These are phyloP conservation scores for Alternaria atra DNA, from an alignment of 2,329 filamentous ascomycete species.

Conservation along the genomic window DNA sequence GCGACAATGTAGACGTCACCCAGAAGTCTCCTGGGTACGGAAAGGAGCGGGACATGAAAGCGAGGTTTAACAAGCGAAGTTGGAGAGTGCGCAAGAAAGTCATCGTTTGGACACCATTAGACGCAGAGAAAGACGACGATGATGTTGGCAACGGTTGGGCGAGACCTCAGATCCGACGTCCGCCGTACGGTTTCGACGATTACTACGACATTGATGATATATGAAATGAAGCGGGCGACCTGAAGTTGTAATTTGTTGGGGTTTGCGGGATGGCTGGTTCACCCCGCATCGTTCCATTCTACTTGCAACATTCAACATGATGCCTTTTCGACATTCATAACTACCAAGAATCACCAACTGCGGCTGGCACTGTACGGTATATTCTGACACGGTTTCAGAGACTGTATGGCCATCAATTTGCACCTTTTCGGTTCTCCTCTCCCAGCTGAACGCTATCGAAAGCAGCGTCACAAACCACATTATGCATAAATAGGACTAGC, in stretches of 20 bases:
- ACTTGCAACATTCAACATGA: not conserved
- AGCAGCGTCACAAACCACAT: not conserved
- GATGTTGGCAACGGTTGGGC: constrained; percentile 25
- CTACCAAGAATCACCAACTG: not conserved
- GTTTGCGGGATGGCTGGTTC: not conserved
- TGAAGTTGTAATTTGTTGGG: not conserved
- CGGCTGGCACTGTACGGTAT: not conserved
- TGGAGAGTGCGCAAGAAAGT: constrained; percentile 24
- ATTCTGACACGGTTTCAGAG: not conserved
- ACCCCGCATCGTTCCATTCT: not conserved
- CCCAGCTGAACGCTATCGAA: not conserved
- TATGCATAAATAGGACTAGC: not conserved
- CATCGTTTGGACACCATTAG: constrained; percentile 23
- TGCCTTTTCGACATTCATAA: not conserved
- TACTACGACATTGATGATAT: constrained; percentile 27
- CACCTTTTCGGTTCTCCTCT: not conserved
- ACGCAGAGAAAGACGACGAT: constrained; percentile 20
- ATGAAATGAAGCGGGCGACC: not conserved
- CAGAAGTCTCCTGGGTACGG: constrained; percentile 21
- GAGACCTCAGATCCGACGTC: constrained; percentile 19
- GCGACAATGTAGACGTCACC: constrained; percentile 11
- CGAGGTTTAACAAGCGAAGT: constrained; percentile 20
- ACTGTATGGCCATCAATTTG: not conserved
- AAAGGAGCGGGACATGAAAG: constrained; percentile 26
- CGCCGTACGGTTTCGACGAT: constrained; percentile 17